These are phyloP conservation scores for Ceratocystis variospora DNA, from an alignment of 2,329 filamentous ascomycete genomes.

Conservation along the genomic window DNA sequence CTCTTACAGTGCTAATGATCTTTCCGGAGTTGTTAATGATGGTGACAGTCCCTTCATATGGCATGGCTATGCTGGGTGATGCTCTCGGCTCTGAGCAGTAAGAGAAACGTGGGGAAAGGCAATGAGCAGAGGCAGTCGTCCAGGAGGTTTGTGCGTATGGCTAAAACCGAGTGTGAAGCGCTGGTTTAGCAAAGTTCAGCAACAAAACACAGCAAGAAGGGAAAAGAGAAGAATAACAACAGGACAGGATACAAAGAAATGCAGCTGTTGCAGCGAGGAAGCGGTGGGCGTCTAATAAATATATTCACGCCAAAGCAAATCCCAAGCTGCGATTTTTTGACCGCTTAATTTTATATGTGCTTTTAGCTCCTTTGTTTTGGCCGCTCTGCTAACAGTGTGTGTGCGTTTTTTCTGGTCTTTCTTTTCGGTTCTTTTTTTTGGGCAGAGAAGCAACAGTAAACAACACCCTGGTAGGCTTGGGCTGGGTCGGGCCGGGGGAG, in stretches of 20 bases:
- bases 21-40: constrained; percentile 86
- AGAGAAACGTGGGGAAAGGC: neutral
- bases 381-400: constrained; percentile 7
- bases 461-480: neutral
- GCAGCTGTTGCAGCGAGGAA: neutral
- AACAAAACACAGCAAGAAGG: neutral
- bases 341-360: constrained; percentile 3
- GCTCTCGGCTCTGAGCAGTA: constrained; percentile 2
- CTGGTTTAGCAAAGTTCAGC: neutral
- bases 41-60: constrained; percentile 59
- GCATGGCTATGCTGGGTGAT: constrained; percentile 25
- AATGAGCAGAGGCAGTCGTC: neutral
- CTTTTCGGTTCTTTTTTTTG: constrained; percentile 7
- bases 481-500: neutral
- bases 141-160: neutral
- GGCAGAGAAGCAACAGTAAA: neutral
- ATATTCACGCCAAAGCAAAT: neutral
- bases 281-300: constrained; percentile 7
- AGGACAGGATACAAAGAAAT: neutral
- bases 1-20: constrained; percentile 68
- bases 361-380: constrained; percentile 8
- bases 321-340: neutral
- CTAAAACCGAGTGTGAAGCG: neutral
- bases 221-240: neutral
- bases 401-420: neutral